Conservation (phyloP, 2,329 filamentous ascomycete species). For the Talaromyces sp. region DNA sequence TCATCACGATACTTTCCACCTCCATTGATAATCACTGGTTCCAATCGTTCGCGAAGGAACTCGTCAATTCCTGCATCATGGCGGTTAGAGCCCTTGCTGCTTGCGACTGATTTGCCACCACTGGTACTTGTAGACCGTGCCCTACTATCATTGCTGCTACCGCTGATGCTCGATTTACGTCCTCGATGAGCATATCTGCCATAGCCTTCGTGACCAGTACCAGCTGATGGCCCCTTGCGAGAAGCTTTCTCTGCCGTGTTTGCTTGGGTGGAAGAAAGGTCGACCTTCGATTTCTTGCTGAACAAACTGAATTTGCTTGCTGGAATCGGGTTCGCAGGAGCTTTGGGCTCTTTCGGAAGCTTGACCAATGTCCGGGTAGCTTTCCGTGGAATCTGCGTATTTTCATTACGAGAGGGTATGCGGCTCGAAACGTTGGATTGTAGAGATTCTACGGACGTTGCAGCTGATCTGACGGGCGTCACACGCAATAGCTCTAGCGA, state of each 20-base stretch:
- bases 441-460: slow-evolving; percentile 39
- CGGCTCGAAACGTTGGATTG: slow-evolving; percentile 32
- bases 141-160: slow-evolving; percentile 39
- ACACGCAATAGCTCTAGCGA: slow-evolving; percentile 29
- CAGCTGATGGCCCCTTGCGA: slow-evolving; percentile 78
- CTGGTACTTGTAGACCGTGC: slow-evolving; percentile 43
- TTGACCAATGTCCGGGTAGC: slow-evolving; percentile 38
- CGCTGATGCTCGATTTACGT: slow-evolving; percentile 39
- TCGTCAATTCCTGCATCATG: slow-evolving; percentile 46
- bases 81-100: slow-evolving; percentile 41
- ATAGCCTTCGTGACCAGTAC: slow-evolving; percentile 81
- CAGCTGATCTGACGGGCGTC: slow-evolving; percentile 31
- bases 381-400: slow-evolving; percentile 30
- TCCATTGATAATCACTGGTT: slow-evolving; percentile 49
- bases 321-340: slow-evolving; percentile 32
- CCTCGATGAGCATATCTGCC: slow-evolving; percentile 47
- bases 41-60: slow-evolving; percentile 46
- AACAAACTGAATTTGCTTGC: slow-evolving; percentile 74
- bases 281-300: slow-evolving; percentile 64
- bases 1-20: slow-evolving; percentile 37
- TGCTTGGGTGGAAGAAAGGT: slow-evolving; percentile 45
- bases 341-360: slow-evolving; percentile 28
- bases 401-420: slow-evolving; percentile 32
- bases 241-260: slow-evolving; percentile 58
- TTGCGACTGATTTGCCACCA: slow-evolving; percentile 31